Evolutionary conservation across 176 grass and related monocot genomes (phyloP).

Genomic region (Carex myosuroides): DNA sequence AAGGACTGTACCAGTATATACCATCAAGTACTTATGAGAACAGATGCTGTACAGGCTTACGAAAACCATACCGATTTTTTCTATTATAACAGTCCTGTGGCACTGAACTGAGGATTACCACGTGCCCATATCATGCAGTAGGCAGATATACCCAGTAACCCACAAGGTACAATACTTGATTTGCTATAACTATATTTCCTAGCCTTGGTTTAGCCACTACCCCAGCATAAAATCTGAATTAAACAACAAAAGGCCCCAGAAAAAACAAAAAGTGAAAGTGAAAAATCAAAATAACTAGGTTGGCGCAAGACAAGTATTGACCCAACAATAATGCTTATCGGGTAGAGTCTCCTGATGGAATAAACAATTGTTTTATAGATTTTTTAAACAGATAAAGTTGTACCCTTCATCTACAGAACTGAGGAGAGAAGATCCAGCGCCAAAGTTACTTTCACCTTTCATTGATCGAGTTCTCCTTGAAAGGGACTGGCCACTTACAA

Average conservation of each 20-base stretch:
- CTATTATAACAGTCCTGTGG: background rate
- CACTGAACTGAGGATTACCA: background rate
- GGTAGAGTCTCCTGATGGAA: background rate
- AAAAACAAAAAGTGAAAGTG: background rate
- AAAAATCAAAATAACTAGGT: constrained; percentile 1
- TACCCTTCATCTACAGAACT: constrained; percentile 78
- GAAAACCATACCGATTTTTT: background rate
- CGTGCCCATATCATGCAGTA: background rate
- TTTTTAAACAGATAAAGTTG: constrained; percentile 9
- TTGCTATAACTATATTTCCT: background rate
- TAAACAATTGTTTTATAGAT: background rate
- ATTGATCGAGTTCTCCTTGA: constrained; percentile 73
- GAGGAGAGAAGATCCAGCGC: constrained; percentile 48
- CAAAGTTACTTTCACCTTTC: constrained; percentile 58
- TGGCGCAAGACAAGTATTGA: background rate
- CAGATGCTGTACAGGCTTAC: background rate
- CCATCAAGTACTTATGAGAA: background rate
- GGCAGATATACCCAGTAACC: constrained; percentile 1
- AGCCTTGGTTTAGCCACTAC: background rate
- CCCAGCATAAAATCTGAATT: background rate
- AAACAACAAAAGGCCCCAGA: background rate
- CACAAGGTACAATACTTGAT: background rate
- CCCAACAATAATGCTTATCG: background rate
- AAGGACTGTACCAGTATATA: background rate
- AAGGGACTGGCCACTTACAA: constrained; percentile 48